A percentile compares a stretch with the other conserved stretches of the same genome.
Evolutionary conservation across 2,329 filamentous ascomycete species (phyloP).

Genomic region (Chaetomiaceae sp.): DNA sequence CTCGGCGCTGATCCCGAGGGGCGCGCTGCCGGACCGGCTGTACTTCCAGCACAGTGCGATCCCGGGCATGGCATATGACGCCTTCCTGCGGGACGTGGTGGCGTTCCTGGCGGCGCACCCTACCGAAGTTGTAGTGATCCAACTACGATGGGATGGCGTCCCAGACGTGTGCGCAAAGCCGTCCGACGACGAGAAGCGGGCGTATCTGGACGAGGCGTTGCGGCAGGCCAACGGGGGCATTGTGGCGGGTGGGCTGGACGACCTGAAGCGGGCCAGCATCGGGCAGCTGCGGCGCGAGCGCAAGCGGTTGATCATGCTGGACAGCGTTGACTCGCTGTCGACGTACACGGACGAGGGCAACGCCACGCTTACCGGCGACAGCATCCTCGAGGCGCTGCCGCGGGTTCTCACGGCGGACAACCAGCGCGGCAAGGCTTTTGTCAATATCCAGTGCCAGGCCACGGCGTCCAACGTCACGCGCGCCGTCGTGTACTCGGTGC

Average conservation of each 20-base stretch:
- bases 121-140: conserved; percentile 45
- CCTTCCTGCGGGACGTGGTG: conserved; percentile 39
- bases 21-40: conserved; percentile 38
- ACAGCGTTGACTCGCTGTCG: conserved; percentile 35
- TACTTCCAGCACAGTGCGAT: conserved; percentile 50
- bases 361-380: conserved; percentile 37
- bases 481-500: conserved; percentile 41
- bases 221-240: conserved; percentile 27
- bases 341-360: conserved; percentile 40
- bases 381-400: conserved; percentile 36
- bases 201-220: conserved; percentile 35
- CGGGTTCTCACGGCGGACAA: conserved; percentile 29
- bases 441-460: conserved; percentile 46
- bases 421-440: conserved; percentile 34
- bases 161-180: conserved; percentile 42
- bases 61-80: conserved; percentile 43
- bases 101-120: conserved; percentile 38
- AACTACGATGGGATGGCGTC: conserved; percentile 47
- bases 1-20: conserved; percentile 33
- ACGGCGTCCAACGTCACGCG: conserved; percentile 46
- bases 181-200: conserved; percentile 36
- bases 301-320: conserved; percentile 36
- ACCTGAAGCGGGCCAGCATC: conserved; percentile 32
- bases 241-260: conserved; percentile 30
- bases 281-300: conserved; percentile 31